phyloP scores from a whole-genome alignment of 2,329 filamentous ascomycete genomes.

The Thermothelomyces thermophilus region DNA sequence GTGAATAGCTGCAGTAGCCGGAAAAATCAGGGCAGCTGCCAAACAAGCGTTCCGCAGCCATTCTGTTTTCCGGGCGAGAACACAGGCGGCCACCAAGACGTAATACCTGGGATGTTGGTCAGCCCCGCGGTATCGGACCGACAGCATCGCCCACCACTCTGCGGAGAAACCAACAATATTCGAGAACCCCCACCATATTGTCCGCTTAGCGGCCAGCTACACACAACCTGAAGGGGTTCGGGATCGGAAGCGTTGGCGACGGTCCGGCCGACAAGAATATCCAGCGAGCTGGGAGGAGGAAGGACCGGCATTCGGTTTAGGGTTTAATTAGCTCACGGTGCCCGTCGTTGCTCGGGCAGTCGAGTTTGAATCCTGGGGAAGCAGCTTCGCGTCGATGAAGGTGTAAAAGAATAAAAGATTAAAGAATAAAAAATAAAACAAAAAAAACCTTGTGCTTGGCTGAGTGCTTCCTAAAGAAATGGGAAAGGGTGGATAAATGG shows the following conservation, averaged over 20 bases:
- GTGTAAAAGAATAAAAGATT: background rate
- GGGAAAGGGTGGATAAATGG: background rate
- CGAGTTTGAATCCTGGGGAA: no score
- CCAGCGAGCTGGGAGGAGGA: background rate
- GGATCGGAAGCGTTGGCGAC: background rate
- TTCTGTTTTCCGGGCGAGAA: slow-evolving; percentile 53
- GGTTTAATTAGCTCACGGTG: background rate
- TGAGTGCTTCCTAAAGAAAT: no score
- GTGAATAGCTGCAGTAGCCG: slow-evolving; percentile 58
- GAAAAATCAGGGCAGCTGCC: slow-evolving; percentile 55
- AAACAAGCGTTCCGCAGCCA: slow-evolving; percentile 59
- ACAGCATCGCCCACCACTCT: background rate
- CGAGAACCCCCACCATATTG: slow-evolving; percentile 52
- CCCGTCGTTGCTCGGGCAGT: background rate
- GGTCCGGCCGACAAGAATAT: slow-evolving; percentile 8
- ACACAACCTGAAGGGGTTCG: slow-evolving; percentile 39
- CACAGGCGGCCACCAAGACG: slow-evolving; percentile 54
- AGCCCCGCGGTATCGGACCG: background rate
- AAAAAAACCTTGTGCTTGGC: no score
- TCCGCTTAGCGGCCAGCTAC: slow-evolving; percentile 50
- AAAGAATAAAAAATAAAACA: background rate
- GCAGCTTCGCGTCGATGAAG: no score
- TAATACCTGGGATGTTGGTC: slow-evolving; percentile 46
- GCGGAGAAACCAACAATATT: slow-evolving; percentile 37
- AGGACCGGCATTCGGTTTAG: slow-evolving; percentile 16